Percentiles rank a stretch among this genome's conserved stretches.
phyloP scores from a whole-genome alignment of 371 early-diverging fungal genomes.

The Mucor plumbeus region DNA sequence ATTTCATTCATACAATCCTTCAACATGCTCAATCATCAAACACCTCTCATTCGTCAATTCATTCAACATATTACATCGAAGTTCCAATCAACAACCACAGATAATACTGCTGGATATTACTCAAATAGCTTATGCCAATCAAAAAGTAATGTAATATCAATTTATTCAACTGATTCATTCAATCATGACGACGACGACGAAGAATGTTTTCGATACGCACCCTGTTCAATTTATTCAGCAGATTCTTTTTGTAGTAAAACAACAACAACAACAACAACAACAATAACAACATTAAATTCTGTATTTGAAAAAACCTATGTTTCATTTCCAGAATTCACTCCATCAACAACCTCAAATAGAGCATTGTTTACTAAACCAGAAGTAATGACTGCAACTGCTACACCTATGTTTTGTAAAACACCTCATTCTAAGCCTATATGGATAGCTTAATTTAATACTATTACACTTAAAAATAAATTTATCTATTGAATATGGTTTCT shows the following conservation, averaged over 20 bases:
- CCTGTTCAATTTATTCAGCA: conserved; percentile 12
- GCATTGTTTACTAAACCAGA: conserved; percentile 12
- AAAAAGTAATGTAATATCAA: background rate
- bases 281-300: conserved; percentile 5
- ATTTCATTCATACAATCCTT: background rate
- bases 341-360: conserved; percentile 8
- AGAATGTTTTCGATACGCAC: conserved; percentile 11
- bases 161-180: background rate
- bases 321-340: conserved; percentile 30
- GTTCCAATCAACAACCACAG: background rate
- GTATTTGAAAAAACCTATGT: conserved; percentile 34
- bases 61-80: background rate
- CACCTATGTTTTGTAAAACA: conserved; percentile 11
- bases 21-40: background rate
- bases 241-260: conserved; percentile 4
- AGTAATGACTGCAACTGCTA: conserved; percentile 15
- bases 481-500: background rate
- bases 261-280: background rate
- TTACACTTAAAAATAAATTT: background rate
- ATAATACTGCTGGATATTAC: background rate
- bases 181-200: background rate
- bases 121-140: background rate
- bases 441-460: background rate
- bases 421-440: conserved; percentile 21
- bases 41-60: conserved; percentile 4